These are phyloP conservation scores for Karstenula rhodostoma DNA, from an alignment of 2,329 filamentous ascomycete species.

Conservation along the genomic window DNA sequence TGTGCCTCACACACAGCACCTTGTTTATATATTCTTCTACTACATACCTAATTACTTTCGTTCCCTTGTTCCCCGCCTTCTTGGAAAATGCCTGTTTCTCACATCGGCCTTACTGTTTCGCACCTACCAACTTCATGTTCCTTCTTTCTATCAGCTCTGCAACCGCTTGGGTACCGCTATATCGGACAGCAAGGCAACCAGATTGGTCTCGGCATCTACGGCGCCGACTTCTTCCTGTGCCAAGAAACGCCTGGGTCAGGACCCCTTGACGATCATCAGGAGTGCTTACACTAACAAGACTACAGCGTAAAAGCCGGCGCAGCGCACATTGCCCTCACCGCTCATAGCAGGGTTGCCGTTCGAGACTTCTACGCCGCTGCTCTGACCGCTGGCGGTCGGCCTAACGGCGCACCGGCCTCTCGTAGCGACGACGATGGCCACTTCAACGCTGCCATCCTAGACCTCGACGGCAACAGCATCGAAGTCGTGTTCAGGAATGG, in stretches of 20 bases:
- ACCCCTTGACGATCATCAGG: constrained; percentile 21
- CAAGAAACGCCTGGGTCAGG: constrained; percentile 67
- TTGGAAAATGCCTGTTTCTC: constrained; percentile 65
- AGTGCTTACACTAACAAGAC: constrained; percentile 37
- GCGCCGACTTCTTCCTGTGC: constrained; percentile 70
- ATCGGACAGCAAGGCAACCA: constrained; percentile 68
- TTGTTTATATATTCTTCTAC: constrained; percentile 16
- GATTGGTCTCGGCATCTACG: constrained; percentile 67
- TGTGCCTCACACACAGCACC: constrained; percentile 21
- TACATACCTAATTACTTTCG: constrained; percentile 25
- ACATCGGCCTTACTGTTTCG: constrained; percentile 73
- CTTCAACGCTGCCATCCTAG: constrained; percentile 71
- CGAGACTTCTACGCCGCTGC: constrained; percentile 76
- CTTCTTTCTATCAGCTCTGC: constrained; percentile 81
- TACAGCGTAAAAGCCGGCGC: constrained; percentile 59
- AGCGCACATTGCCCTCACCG: constrained; percentile 73
- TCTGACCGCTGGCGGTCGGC: constrained; percentile 68
- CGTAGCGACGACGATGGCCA: constrained; percentile 63
- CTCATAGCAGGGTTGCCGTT: constrained; percentile 70
- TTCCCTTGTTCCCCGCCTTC: constrained; percentile 24
- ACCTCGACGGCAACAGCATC: constrained; percentile 85
- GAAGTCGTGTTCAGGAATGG: constrained; percentile 72
- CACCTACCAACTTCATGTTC: constrained; percentile 81
- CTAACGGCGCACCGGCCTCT: constrained; percentile 64
- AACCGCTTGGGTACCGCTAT: constrained; percentile 79